A percentile compares a stretch with the other conserved stretches of the same genome.
Conservation (phyloP, 2,329 filamentous ascomycete genomes). For the Rhynchosporium secalis region DNA sequence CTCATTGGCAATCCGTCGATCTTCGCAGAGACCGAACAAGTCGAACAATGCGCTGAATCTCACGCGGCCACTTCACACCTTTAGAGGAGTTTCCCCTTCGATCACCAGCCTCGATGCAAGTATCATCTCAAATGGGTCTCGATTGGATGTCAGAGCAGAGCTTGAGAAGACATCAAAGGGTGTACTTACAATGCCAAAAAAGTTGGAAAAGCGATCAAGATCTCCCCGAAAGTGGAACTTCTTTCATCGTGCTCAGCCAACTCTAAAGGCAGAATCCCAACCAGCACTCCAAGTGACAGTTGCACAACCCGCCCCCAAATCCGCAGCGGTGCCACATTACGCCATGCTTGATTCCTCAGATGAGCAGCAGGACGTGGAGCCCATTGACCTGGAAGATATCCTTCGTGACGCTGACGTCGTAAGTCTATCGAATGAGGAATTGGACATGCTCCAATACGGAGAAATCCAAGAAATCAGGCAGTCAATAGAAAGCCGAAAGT, state of each 20-base stretch:
- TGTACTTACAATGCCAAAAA: conserved; percentile 46
- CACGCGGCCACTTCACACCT: conserved; percentile 54
- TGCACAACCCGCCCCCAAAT: conserved; percentile 45
- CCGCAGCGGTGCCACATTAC: conserved; percentile 55
- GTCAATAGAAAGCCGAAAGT: conserved; percentile 29
- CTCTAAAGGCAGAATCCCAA: conserved; percentile 35
- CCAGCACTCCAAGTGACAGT: conserved; percentile 51
- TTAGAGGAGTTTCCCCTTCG: conserved; percentile 47
- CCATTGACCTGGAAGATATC: conserved; percentile 47
- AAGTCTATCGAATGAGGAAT: conserved; percentile 35
- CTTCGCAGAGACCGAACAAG: conserved; percentile 53
- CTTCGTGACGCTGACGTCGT: conserved; percentile 48
- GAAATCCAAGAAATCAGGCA: conserved; percentile 33
- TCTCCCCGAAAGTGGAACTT: conserved; percentile 62
- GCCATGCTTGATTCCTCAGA: conserved; percentile 62
- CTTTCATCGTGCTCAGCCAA: conserved; percentile 57
- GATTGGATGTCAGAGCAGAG: conserved; percentile 43
- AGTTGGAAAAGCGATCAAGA: conserved; percentile 55
- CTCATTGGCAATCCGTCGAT: conserved; percentile 56
- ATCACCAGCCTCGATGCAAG: conserved; percentile 58
- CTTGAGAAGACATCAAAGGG: conserved; percentile 37
- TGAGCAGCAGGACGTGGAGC: conserved; percentile 36
- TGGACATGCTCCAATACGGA: conserved; percentile 37
- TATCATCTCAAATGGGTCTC: conserved; percentile 58
- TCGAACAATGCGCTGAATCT: conserved; percentile 49